These are phyloP conservation scores for Picochlorum sp. DNA, from an alignment of 139 green algal species.

Conservation along the genomic window DNA sequence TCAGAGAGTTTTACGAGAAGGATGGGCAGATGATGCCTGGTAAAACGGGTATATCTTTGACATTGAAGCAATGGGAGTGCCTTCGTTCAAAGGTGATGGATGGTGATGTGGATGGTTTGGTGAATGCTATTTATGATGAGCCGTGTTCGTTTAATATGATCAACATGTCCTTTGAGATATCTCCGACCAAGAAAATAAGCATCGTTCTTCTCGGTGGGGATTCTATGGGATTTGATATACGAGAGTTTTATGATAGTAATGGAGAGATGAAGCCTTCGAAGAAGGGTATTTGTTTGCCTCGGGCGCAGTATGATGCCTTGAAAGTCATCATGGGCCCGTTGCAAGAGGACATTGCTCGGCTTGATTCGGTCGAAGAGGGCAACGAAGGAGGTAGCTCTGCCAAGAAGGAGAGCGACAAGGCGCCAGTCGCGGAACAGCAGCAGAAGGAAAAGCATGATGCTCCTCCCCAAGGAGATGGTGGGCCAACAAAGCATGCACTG, in stretches of 20 bases:
- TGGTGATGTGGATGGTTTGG: background rate
- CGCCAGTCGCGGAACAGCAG: too few species aligned
- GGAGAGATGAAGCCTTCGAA: slow-evolving; percentile 38
- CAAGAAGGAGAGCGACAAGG: too few species aligned
- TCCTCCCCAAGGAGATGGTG: too few species aligned
- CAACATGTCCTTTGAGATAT: slow-evolving; percentile 10
- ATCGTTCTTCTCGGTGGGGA: slow-evolving; percentile 40
- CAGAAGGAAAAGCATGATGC: too few species aligned
- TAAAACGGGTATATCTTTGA: slow-evolving; percentile 38
- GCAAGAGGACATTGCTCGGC: background rate
- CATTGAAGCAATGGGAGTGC: slow-evolving; percentile 20
- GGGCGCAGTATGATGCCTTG: slow-evolving; percentile 31
- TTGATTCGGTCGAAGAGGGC: too few species aligned
- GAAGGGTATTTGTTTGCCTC: slow-evolving; percentile 51
- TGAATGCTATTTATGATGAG: too few species aligned
- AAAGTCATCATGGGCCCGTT: background rate
- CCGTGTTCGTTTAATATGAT: too few species aligned
- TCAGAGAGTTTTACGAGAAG: slow-evolving; percentile 54
- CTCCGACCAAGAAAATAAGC: slow-evolving; percentile 26
- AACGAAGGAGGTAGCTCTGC: too few species aligned
- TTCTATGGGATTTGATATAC: slow-evolving; percentile 19
- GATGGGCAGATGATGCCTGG: slow-evolving; percentile 25
- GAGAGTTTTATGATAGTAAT: slow-evolving; percentile 50
- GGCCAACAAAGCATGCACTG: background rate
- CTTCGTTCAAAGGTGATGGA: slow-evolving; percentile 2